A percentile compares a stretch with the other conserved stretches of the same genome.
Evolutionary conservation across 73 alveolate genomes (phyloP).

Genomic region (Paramecium biaurelia): DNA sequence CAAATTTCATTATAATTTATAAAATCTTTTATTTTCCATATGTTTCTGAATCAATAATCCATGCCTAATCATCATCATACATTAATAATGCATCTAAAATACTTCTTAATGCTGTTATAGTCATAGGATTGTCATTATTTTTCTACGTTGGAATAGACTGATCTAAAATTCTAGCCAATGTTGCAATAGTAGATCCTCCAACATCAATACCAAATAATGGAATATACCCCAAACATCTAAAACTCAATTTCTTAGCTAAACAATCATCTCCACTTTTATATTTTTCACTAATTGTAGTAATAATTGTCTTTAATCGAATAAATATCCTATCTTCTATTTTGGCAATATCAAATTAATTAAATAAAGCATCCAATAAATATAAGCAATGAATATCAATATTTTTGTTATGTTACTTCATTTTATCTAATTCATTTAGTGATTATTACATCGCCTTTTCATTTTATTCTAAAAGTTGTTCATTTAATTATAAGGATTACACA

Average conservation of each 20-base stretch:
- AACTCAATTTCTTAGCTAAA: constrained; percentile 9
- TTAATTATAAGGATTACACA: neutral
- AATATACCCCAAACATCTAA: constrained; percentile 38
- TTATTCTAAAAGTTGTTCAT: neutral
- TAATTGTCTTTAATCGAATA: neutral
- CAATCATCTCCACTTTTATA: neutral
- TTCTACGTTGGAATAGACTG: neutral
- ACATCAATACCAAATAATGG: constrained; percentile 31
- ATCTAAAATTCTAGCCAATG: neutral
- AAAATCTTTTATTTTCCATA: neutral
- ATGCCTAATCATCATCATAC: constrained; percentile 11
- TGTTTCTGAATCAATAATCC: constrained; percentile 12
- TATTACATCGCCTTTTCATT: neutral
- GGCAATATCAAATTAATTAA: constrained; percentile 14
- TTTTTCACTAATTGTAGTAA: neutral
- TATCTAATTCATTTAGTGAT: neutral
- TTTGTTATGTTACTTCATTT: neutral
- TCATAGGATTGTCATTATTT: neutral
- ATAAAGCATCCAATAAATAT: constrained; percentile 20
- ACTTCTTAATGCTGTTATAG: neutral
- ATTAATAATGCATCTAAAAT: constrained; percentile 3
- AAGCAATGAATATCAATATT: constrained; percentile 3
- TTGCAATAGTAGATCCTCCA: constrained; percentile 23
- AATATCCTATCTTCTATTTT: constrained; percentile 14
- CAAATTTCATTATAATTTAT: neutral